Evolutionary conservation across 2,329 filamentous ascomycete genomes (phyloP), one percentile per base, ranked within the genome.

Genomic region (Ophiostoma tasmaniense): DNA sequence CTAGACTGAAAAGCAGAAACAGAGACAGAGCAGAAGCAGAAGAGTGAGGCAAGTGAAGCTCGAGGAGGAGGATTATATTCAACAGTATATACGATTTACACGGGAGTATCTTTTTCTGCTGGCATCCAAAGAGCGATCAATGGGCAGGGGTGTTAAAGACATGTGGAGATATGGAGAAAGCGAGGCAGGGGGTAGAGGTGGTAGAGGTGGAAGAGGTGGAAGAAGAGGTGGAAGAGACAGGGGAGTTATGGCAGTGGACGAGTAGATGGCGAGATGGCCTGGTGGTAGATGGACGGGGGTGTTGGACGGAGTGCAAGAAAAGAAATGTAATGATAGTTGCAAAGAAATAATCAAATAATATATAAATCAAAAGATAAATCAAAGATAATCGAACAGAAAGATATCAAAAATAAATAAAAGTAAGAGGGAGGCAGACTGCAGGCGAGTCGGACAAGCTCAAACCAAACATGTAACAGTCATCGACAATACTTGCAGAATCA

Each of bases 141-240:
- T 25, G 50, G 22, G 50, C 66, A 70, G 66, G 68, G 68, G 66
- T 70, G 37, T 14, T 42, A 52, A 14, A 62, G 52, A 61, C 30
- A 65, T 39, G 62, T 52, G 64, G 62, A 68, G 64, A 68, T 35
- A 67, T 33, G 67, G 33, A 52, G 69, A 66, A 50, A 64, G 52
- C 52, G 50, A 30, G 50, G 65, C 22, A 52, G 39, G 45, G 39
- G 33, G 67, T 64, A 62, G 62, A 59, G 35, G 67, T 66, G 50
- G n/a, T 13, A 42, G 45, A 42, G n/a, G 20, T 52, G 39, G 65
- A 55, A 52, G 65, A 55, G 8, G n/a, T n/a, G n/a, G 65, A 25
- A 55, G 25, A 37, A 30, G 52, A 50, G 28, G 13, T 64, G 28
- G 13, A 22, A 25, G 22, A 22, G 50, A 55, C 50, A 55, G 50